Evolutionary conservation across 345 rosid species (phyloP).

Genomic region (Gossypium mustelinum): DNA sequence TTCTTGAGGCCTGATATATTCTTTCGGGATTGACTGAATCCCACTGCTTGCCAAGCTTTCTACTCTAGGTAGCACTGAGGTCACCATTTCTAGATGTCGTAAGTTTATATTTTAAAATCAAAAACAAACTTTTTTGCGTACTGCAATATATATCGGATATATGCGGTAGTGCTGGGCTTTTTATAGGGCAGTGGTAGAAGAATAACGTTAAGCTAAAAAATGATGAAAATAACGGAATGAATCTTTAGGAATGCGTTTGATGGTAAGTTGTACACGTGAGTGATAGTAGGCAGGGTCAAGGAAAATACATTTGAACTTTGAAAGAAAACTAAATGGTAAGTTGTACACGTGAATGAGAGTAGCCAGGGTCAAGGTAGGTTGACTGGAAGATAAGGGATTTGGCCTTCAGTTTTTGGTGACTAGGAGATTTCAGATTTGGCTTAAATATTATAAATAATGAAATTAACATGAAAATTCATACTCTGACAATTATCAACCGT

Average conservation of each 20-base stretch:
- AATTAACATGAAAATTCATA: too few relatives aligned
- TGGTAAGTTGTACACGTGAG: too few relatives aligned
- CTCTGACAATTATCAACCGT: too few relatives aligned
- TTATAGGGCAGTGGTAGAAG: not conserved
- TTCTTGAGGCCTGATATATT: not conserved
- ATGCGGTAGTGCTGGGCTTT: not conserved
- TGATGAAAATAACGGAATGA: not conserved
- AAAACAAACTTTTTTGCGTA: not conserved
- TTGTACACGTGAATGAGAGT: slow-evolving; percentile 4
- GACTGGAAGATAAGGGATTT: not conserved
- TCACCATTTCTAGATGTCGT: not conserved
- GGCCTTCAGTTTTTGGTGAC: too few relatives aligned
- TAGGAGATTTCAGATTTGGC: not conserved
- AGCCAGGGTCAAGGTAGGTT: not conserved
- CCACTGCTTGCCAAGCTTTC: slow-evolving; percentile 1
- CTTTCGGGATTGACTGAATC: slow-evolving; percentile 1
- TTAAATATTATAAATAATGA: not conserved
- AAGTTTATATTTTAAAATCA: not conserved
- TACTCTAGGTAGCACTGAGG: not conserved
- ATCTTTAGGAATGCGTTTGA: not conserved
- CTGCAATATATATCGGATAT: not conserved
- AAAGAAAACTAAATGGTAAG: not conserved
- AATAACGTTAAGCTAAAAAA: not conserved
- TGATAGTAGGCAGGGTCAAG: not conserved
- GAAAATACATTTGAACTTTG: not conserved